Evolutionary conservation across 148 eudicot species (phyloP).

Genomic region (Rhododendron simsii): DNA sequence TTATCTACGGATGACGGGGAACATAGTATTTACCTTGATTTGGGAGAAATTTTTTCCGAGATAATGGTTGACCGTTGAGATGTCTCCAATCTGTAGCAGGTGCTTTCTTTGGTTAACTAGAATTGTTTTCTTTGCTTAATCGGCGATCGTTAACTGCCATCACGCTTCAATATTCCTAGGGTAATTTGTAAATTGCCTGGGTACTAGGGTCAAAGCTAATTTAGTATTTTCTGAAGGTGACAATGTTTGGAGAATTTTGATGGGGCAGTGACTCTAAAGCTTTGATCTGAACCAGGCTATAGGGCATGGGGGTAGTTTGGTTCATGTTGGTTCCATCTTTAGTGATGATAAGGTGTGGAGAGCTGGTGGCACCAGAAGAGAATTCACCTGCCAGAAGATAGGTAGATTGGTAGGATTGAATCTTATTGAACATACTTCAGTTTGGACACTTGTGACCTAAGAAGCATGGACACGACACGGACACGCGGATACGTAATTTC

Average conservation of each 20-base stretch:
- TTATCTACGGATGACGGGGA: background rate
- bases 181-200: background rate
- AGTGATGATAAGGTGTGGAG: background rate
- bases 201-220: background rate
- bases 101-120: background rate
- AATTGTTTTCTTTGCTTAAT: background rate
- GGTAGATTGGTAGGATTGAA: background rate
- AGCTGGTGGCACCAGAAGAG: background rate
- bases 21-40: too few relatives aligned
- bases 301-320: background rate
- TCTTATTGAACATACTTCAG: background rate
- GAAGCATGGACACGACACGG: too few relatives aligned
- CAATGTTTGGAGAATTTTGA: background rate
- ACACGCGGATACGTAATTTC: too few relatives aligned
- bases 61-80: too few relatives aligned
- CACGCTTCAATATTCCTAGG: background rate
- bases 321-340: background rate
- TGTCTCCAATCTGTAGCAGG: background rate
- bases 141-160: background rate
- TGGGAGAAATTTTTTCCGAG: too few relatives aligned
- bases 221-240: background rate
- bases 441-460: background rate
- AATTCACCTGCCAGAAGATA: too few relatives aligned
- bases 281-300: background rate
- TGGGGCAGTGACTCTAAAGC: background rate